phyloP scores from a whole-genome alignment of 2,329 filamentous ascomycete genomes.

The Trichoderma aggressivum region DNA sequence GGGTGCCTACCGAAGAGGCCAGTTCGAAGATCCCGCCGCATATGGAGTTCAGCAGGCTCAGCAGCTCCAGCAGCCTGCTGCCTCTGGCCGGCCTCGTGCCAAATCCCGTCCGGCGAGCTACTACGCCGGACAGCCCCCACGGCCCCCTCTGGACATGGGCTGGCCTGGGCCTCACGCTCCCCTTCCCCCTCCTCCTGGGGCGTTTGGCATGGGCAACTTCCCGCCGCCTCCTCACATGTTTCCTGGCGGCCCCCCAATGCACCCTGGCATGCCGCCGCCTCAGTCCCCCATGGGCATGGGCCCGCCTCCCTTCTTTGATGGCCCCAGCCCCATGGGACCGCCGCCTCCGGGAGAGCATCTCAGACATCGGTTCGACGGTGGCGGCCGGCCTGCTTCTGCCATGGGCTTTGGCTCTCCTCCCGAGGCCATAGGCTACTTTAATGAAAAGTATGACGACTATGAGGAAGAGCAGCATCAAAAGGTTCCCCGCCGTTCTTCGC shows the following conservation, averaged over 20 bases:
- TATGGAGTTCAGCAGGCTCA: slow-evolving; percentile 37
- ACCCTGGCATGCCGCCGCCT: slow-evolving; percentile 26
- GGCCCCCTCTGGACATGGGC: slow-evolving; percentile 27
- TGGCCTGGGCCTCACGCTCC: slow-evolving; percentile 30
- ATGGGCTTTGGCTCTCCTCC: slow-evolving; percentile 33
- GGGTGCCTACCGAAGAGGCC: slow-evolving; percentile 29
- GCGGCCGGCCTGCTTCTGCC: slow-evolving; percentile 35
- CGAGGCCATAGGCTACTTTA: slow-evolving; percentile 31
- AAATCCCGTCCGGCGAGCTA: slow-evolving; percentile 36
- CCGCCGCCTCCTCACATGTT: slow-evolving; percentile 31
- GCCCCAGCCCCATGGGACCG: slow-evolving; percentile 22
- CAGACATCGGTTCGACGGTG: slow-evolving; percentile 33
- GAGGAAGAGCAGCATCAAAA: slow-evolving; percentile 34
- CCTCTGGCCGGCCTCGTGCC: slow-evolving; percentile 32
- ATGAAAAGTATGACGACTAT: slow-evolving; percentile 42
- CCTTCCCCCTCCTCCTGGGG: slow-evolving; percentile 24
- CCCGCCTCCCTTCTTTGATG: slow-evolving; percentile 33
- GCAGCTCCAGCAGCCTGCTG: slow-evolving; percentile 34
- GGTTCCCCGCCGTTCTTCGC: slow-evolving; percentile 42
- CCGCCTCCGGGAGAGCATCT: slow-evolving; percentile 30
- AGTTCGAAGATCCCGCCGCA: slow-evolving; percentile 35
- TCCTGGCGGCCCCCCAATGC: slow-evolving; percentile 21
- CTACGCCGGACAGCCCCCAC: slow-evolving; percentile 31
- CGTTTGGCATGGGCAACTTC: slow-evolving; percentile 30
- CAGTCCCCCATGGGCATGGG: slow-evolving; percentile 31